These are phyloP conservation scores for Trematosphaeria pertusa DNA, from an alignment of 2,329 filamentous ascomycete species.

Conservation along the genomic window DNA sequence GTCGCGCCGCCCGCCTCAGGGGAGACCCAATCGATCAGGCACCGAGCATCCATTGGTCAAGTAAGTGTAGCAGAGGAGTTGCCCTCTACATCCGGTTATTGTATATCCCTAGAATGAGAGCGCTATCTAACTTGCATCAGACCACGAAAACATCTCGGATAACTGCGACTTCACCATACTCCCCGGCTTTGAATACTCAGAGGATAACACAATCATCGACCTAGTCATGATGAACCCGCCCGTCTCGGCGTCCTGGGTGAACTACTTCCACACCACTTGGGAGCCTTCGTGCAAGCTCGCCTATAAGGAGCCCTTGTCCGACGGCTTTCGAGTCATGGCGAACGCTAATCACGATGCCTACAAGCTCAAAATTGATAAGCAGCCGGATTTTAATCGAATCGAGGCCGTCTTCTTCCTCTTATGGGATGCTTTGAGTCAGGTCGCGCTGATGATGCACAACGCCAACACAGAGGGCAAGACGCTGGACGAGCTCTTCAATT, in stretches of 20 bases:
- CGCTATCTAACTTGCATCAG: conserved; percentile 24
- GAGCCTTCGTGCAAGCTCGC: not conserved
- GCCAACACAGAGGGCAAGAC: too few species aligned
- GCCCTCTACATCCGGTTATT: not conserved
- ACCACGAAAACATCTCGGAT: conserved; percentile 27
- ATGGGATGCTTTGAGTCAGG: not conserved
- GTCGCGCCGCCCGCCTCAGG: conserved; percentile 39
- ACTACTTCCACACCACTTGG: not conserved
- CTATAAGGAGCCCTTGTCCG: not conserved
- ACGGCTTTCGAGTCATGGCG: not conserved
- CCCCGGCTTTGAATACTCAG: conserved; percentile 27
- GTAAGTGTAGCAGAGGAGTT: conserved; percentile 19
- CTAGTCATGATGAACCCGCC: conserved; percentile 14
- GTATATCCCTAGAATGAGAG: not conserved
- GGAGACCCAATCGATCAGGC: conserved; percentile 29
- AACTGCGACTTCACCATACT: conserved; percentile 36
- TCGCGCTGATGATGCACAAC: not conserved
- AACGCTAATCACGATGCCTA: not conserved
- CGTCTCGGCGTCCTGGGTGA: not conserved
- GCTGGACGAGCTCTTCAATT: not conserved
- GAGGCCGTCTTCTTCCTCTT: not conserved
- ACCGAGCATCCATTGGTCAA: conserved; percentile 17
- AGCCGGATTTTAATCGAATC: not conserved
- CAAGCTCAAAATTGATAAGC: not conserved
- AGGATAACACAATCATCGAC: conserved; percentile 12